Conservation (phyloP, 2,329 filamentous ascomycete genomes). For the Xylariales sp. region DNA sequence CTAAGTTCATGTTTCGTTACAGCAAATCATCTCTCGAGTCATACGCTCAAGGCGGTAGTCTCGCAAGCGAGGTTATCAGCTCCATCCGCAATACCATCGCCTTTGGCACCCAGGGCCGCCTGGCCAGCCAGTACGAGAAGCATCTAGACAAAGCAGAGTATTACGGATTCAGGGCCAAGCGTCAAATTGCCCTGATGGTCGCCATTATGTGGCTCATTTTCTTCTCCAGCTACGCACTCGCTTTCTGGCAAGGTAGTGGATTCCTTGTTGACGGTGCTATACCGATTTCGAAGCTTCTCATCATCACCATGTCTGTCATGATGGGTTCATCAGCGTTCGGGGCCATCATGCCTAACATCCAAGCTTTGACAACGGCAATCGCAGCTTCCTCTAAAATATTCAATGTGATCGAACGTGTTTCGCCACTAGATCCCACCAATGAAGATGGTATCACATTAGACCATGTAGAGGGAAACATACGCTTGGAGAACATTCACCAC, state of each 20-base stretch:
- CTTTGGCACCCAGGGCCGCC: slow-evolving; percentile 87
- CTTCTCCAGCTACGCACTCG: slow-evolving; percentile 81
- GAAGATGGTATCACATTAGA: slow-evolving; percentile 70
- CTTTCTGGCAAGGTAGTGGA: slow-evolving; percentile 82
- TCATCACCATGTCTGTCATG: slow-evolving; percentile 85
- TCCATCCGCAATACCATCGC: slow-evolving; percentile 90
- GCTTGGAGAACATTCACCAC: slow-evolving; percentile 79
- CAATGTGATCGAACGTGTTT: slow-evolving; percentile 83
- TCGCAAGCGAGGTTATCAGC: slow-evolving; percentile 91
- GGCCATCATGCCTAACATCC: slow-evolving; percentile 78
- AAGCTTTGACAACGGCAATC: slow-evolving; percentile 79
- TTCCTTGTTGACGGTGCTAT: slow-evolving; percentile 67
- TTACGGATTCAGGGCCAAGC: slow-evolving; percentile 73
- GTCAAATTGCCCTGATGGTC: slow-evolving; percentile 71
- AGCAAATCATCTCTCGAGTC: slow-evolving; percentile 74
- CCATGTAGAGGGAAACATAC: slow-evolving; percentile 70
- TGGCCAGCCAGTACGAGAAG: slow-evolving; percentile 79
- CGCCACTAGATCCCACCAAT: slow-evolving; percentile 74
- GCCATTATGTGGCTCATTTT: slow-evolving; percentile 78
- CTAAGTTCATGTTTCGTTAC: slow-evolving; percentile 72
- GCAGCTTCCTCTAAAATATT: slow-evolving; percentile 90
- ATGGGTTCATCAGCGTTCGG: slow-evolving; percentile 90
- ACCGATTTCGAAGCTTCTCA: slow-evolving; percentile 68
- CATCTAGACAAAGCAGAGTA: slow-evolving; percentile 70
- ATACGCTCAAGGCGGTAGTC: slow-evolving; percentile 79